Percentiles rank a stretch among this genome's conserved stretches.
These are phyloP conservation scores for Dothistroma septosporum DNA, from an alignment of 2,329 filamentous ascomycete species.

Conservation along the genomic window DNA sequence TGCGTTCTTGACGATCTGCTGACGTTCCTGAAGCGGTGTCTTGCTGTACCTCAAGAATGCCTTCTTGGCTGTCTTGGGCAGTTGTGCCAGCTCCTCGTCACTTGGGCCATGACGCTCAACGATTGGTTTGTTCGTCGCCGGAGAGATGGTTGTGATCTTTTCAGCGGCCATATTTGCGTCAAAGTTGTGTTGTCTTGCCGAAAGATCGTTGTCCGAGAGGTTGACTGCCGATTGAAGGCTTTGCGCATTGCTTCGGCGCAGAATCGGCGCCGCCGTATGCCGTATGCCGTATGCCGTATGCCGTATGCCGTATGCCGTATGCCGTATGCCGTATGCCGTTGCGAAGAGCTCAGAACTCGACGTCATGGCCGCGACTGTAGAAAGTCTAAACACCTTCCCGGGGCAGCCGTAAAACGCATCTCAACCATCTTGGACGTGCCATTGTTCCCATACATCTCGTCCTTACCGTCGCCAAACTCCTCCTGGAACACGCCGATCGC, in stretches of 20 bases:
- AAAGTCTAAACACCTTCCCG: background rate
- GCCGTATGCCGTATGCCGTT: background rate
- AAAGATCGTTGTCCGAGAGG: background rate
- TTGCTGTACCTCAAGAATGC: slow-evolving; percentile 75
- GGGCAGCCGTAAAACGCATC: background rate
- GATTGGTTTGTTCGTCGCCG: slow-evolving; percentile 79
- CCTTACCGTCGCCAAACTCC: background rate
- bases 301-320: no score
- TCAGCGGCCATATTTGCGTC: slow-evolving; percentile 48
- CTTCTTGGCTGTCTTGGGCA: slow-evolving; percentile 68
- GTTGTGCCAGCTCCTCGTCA: slow-evolving; percentile 61
- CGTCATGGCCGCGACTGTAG: background rate
- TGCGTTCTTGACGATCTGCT: slow-evolving; percentile 76
- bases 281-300: no score
- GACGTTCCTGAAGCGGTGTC: slow-evolving; percentile 69
- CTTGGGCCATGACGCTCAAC: slow-evolving; percentile 73
- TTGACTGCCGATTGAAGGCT: background rate
- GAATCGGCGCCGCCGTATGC: background rate
- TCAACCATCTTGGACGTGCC: background rate
- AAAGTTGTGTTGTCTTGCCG: background rate
- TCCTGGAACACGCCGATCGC: background rate
- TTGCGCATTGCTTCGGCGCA: background rate
- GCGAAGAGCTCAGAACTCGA: background rate
- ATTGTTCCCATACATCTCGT: background rate
- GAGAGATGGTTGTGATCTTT: slow-evolving; percentile 75